Evolutionary conservation across 2,329 filamentous ascomycete genomes (phyloP).

Genomic region (Thelonectria blattea): DNA sequence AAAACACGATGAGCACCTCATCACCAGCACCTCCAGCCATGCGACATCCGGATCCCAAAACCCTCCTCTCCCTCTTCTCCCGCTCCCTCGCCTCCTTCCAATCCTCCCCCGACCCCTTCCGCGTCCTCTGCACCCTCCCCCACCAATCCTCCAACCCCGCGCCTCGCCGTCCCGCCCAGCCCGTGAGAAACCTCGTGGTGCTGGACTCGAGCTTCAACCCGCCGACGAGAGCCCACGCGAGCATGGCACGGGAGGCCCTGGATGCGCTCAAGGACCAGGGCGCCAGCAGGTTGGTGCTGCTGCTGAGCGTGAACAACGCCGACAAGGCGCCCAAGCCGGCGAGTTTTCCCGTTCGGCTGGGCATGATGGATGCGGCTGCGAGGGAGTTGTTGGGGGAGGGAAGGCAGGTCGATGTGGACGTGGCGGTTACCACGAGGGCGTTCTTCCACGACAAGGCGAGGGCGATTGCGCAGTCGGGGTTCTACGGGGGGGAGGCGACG

Average conservation of each 20-base stretch:
- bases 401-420: conserved; percentile 55
- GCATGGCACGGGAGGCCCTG: conserved; percentile 60
- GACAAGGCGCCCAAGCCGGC: conserved; percentile 73
- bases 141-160: conserved; percentile 21
- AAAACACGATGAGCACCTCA: conserved; percentile 7
- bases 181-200: conserved; percentile 53
- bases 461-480: conserved; percentile 57
- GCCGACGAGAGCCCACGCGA: conserved; percentile 65
- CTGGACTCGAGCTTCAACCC: conserved; percentile 75
- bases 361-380: conserved; percentile 75
- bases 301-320: conserved; percentile 69
- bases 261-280: conserved; percentile 13
- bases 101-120: conserved; percentile 50
- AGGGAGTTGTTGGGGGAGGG: conserved; percentile 52
- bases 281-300: conserved; percentile 56
- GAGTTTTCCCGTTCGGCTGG: conserved; percentile 68
- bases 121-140: conserved; percentile 52
- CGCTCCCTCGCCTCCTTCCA: conserved; percentile 53
- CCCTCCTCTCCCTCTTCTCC: conserved; percentile 50
- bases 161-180: conserved; percentile 31
- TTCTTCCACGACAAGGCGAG: conserved; percentile 76
- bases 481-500: conserved; percentile 49
- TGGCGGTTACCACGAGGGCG: conserved; percentile 73
- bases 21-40: conserved; percentile 18
- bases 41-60: conserved; percentile 31